These are phyloP conservation scores for Leishmania arabica DNA, from an alignment of 208 protist genomes.

Conservation along the genomic window DNA sequence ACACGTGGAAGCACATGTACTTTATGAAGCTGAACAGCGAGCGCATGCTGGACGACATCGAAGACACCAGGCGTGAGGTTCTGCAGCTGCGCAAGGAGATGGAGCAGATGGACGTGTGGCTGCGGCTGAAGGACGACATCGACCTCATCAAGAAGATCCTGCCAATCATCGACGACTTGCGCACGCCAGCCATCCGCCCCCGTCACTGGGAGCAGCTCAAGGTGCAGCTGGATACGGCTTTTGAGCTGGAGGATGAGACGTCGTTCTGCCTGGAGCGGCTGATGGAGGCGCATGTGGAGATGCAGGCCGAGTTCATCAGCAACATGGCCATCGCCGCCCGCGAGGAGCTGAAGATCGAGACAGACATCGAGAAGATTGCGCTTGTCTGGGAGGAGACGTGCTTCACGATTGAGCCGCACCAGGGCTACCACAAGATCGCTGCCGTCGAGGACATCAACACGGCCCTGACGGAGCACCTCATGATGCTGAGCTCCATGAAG, in stretches of 20 bases:
- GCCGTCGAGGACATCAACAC: slow-evolving; percentile 95
- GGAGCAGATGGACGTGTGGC: slow-evolving; percentile 94
- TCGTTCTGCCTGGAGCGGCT: slow-evolving; percentile 95
- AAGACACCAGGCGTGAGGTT: slow-evolving; percentile 82
- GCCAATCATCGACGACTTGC: slow-evolving; percentile 96
- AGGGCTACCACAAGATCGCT: slow-evolving; percentile 92
- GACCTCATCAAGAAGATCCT: slow-evolving; percentile 96
- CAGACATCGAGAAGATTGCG: slow-evolving; percentile 91
- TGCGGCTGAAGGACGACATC: slow-evolving; percentile 93
- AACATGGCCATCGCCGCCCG: slow-evolving; percentile 93
- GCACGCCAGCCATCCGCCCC: slow-evolving; percentile 91
- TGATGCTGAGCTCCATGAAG: slow-evolving; percentile 95
- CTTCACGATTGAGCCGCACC: slow-evolving; percentile 88
- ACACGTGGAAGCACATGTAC: slow-evolving; percentile 88
- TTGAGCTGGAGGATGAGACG: slow-evolving; percentile 90
- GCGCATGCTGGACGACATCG: slow-evolving; percentile 92
- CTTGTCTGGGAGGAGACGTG: slow-evolving; percentile 89
- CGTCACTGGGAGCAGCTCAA: slow-evolving; percentile 95
- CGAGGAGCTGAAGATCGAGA: slow-evolving; percentile 96
- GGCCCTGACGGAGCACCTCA: slow-evolving; percentile 93
- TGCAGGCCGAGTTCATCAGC: slow-evolving; percentile 93
- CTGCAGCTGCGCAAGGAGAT: slow-evolving; percentile 90
- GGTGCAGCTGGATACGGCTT: slow-evolving; percentile 90
- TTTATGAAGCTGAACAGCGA: slow-evolving; percentile 93
- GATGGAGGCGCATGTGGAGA: slow-evolving; percentile 94